Base-by-base conservation (phyloP, 2,329 filamentous ascomycete genomes). In the Cladosporium cucumerinum region DNA sequence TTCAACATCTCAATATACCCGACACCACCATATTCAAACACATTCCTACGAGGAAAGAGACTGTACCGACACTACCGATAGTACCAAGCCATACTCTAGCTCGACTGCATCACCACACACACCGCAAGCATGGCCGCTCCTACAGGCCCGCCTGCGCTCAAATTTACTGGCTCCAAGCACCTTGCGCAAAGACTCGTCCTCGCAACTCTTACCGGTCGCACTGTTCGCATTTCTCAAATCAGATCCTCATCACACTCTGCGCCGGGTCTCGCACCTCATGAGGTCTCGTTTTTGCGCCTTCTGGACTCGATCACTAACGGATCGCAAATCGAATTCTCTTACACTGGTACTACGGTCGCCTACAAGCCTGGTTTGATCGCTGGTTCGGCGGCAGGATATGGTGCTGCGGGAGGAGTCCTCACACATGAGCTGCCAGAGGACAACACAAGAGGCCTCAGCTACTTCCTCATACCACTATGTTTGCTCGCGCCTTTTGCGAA, bases 281-380 rank as follows among this genome's bases (percentile, higher is more conserved):
- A 99, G 80, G 89, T 98, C 73, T 98, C 95, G 55, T 94, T 99
- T 78, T 86, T 99, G 34, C 93, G 95, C 65, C 90, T 99, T 21
- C 88, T 99, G 74, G 95, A 98, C 78, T 86, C 92, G 70, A 85
- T 99, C 72, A 99, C 95, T 74, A 99, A 99, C 82, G 95, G 95
- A 79, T 91, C 91, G 65, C 88, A 90, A 64, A 92, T 98, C 80
- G 93, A 97, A 74, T 97, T 99, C 71, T 97, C 93, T 12, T 95
- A 96, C 80, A 97, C 93, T 1, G 95, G 95, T 75, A 98, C 95
- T 0, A 93, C 92, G 1, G 86, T 99, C 64, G 89, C 93, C 43
- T 99, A 96, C 80, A 90, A 91, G 69, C 95, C 95, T 0, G 95
- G 95, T 39, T 83, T 99, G 48, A 96, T 99, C 73, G 95, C 92